Percentiles rank a stretch among this genome's conserved stretches.
Evolutionary conservation across 345 rosid species (phyloP).

Genomic region (Syzygium grande): DNA sequence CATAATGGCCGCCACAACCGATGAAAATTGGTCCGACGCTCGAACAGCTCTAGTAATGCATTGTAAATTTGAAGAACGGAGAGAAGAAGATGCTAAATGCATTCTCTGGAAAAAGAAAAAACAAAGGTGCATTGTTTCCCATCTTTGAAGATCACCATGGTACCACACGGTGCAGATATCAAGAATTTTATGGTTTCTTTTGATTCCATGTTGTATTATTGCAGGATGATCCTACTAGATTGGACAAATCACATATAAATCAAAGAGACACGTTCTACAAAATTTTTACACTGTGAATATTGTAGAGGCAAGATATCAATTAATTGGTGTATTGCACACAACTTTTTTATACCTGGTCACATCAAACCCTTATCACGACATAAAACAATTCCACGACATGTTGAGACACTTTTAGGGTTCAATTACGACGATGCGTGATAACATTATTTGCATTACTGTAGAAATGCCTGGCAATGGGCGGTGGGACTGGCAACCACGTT

Average conservation of each 20-base stretch:
- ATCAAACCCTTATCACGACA: too few relatives aligned
- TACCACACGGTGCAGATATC: neutral
- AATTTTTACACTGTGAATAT: neutral
- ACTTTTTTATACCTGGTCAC: neutral
- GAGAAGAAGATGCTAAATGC: neutral
- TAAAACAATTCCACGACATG: neutral
- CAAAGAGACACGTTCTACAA: neutral
- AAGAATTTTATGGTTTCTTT: neutral
- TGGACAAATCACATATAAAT: neutral
- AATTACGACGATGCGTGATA: neutral
- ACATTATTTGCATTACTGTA: neutral
- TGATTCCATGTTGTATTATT: neutral
- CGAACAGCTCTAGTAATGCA: neutral
- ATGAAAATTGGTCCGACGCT: neutral
- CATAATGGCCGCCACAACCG: neutral
- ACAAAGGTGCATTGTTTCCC: neutral
- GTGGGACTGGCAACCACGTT: constrained; percentile 18
- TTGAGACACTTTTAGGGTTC: neutral
- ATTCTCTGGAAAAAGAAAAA: neutral
- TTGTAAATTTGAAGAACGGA: neutral
- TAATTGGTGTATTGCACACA: too few relatives aligned
- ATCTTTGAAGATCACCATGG: neutral
- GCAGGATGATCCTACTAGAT: neutral
- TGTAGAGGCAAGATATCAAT: neutral
- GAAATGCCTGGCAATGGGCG: neutral